Conservation (phyloP, 2,329 filamentous ascomycete genomes). For the Pestalotiopsis sp. region DNA sequence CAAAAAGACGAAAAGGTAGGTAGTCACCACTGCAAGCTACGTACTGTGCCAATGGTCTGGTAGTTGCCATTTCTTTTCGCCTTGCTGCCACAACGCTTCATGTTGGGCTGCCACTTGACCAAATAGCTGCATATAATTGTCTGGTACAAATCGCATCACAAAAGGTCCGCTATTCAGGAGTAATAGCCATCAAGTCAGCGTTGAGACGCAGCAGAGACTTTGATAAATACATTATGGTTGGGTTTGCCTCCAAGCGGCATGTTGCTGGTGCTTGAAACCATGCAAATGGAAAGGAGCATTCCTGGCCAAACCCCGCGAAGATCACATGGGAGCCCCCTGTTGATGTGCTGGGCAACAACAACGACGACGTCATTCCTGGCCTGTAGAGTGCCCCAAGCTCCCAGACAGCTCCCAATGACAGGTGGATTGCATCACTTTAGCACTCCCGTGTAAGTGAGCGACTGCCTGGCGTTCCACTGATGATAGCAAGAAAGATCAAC, state of each 20-base stretch:
- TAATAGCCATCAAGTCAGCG: no score
- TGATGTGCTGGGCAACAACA: neutral
- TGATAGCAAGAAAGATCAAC: neutral
- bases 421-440: slow-evolving; percentile 7
- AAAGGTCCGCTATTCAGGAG: no score
- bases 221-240: neutral
- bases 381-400: slow-evolving; percentile 1
- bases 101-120: no score
- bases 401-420: neutral
- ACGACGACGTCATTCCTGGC: neutral
- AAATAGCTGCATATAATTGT: no score
- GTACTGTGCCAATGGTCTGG: no score
- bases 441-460: neutral
- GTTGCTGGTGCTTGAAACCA: neutral
- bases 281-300: neutral
- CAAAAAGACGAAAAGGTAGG: no score
- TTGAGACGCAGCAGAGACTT: no score
- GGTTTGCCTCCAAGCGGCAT: neutral
- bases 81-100: no score
- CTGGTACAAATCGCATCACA: no score
- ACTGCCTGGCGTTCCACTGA: neutral
- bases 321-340: neutral
- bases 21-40: no score
- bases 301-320: neutral
- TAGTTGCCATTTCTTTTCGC: no score